Evolutionary conservation across 257 asterid genomes (phyloP).

Genomic region (Solanum medicagineum): DNA sequence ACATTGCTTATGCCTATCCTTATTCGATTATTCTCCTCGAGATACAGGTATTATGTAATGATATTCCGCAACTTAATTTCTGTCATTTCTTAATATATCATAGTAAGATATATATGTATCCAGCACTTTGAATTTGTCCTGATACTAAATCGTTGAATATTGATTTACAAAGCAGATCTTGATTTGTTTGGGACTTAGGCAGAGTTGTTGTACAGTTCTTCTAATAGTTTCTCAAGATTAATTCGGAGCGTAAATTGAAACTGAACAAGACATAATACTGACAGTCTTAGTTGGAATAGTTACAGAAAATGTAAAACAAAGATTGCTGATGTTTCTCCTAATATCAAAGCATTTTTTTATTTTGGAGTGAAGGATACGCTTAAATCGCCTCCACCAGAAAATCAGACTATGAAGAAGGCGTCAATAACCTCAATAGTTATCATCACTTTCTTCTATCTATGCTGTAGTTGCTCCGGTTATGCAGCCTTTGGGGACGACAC

Average conservation of each 20-base stretch:
- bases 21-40: constrained; percentile 52
- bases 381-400: constrained; percentile 60
- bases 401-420: constrained; percentile 53
- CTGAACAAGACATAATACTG: not conserved
- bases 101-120: not conserved
- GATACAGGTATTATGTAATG: constrained; percentile 39
- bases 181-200: not conserved
- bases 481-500: constrained; percentile 60
- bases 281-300: not conserved
- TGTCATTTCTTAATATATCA: not conserved
- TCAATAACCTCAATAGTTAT: constrained; percentile 22
- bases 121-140: not conserved
- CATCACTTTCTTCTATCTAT: constrained; percentile 45
- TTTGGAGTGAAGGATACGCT: constrained; percentile 41
- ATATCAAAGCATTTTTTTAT: not conserved
- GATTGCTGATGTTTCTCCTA: not conserved
- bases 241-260: not conserved
- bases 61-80: not conserved
- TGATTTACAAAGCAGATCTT: not conserved
- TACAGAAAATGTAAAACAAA: not conserved
- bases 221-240: not conserved
- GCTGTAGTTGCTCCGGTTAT: constrained; percentile 58
- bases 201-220: not conserved
- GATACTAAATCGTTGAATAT: not conserved
- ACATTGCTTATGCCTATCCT: constrained; percentile 72